phyloP scores from a whole-genome alignment of 352 stramenopile species.

The Pythium phragmitis region DNA sequence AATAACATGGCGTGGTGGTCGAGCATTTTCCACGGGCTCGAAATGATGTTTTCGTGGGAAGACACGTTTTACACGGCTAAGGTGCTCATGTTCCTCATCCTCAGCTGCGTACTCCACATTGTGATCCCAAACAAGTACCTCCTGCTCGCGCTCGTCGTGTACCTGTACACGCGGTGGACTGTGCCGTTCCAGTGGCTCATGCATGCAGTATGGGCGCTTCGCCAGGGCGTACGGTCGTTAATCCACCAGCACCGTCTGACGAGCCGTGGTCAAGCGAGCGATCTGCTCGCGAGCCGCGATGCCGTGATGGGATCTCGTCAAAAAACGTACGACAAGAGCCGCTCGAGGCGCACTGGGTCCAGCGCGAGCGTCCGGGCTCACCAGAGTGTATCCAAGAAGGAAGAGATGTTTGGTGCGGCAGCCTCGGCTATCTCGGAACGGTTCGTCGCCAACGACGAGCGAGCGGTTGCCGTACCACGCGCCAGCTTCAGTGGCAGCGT shows the following conservation, averaged over 20 bases:
- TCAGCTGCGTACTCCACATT: slow-evolving; percentile 85
- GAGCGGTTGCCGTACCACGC: slow-evolving; percentile 9
- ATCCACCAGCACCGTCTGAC: slow-evolving; percentile 77
- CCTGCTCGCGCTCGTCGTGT: slow-evolving; percentile 69
- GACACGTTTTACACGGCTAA: slow-evolving; percentile 85
- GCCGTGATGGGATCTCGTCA: slow-evolving; percentile 26
- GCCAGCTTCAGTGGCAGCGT: background rate
- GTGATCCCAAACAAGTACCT: slow-evolving; percentile 86
- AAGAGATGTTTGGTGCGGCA: slow-evolving; percentile 80
- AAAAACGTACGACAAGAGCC: slow-evolving; percentile 39
- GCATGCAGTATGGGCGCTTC: slow-evolving; percentile 64
- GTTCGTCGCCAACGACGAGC: slow-evolving; percentile 55
- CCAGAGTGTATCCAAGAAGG: slow-evolving; percentile 80
- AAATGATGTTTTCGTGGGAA: slow-evolving; percentile 89
- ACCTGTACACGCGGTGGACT: slow-evolving; percentile 80
- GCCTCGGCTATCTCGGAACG: slow-evolving; percentile 76
- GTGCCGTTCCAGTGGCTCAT: slow-evolving; percentile 75
- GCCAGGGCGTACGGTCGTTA: slow-evolving; percentile 63
- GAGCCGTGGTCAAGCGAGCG: slow-evolving; percentile 58
- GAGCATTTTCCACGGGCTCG: slow-evolving; percentile 75
- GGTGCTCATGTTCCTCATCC: slow-evolving; percentile 77
- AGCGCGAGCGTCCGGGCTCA: slow-evolving; percentile 62
- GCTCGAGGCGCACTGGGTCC: slow-evolving; percentile 52
- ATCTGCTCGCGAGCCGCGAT: slow-evolving; percentile 35
- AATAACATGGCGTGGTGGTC: slow-evolving; percentile 91